Percentiles rank a stretch among this genome's conserved stretches.
phyloP scores from a whole-genome alignment of 1,284 basidiomycete species.

The Mrakiaceae sp. region DNA sequence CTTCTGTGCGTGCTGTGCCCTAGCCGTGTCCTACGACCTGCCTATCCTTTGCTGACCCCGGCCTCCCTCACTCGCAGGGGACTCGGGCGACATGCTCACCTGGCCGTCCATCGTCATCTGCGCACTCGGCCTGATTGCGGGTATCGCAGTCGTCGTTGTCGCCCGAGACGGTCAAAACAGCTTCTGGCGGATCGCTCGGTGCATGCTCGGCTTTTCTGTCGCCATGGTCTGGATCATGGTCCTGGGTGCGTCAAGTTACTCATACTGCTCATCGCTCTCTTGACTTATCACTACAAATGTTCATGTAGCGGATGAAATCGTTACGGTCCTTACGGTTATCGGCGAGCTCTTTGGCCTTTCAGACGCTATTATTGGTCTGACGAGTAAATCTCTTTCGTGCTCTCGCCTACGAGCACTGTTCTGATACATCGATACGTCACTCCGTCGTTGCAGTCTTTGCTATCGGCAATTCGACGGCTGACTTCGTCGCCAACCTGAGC shows the following conservation, averaged over 20 bases:
- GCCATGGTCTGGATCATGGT: conserved; percentile 56
- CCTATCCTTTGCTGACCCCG: too few species aligned
- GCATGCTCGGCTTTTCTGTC: conserved; percentile 77
- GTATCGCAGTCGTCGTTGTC: conserved; percentile 49
- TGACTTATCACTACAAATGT: neutral
- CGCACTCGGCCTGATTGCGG: conserved; percentile 46
- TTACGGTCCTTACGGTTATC: conserved; percentile 50
- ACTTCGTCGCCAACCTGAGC: conserved; percentile 77
- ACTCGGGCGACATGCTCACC: too few species aligned
- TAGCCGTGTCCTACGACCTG: neutral
- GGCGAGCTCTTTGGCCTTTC: conserved; percentile 87
- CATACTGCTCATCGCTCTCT: neutral
- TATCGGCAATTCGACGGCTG: conserved; percentile 88
- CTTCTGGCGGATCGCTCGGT: conserved; percentile 56
- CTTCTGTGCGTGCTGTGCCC: conserved; percentile 46
- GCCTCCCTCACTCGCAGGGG: too few species aligned
- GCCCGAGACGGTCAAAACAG: conserved; percentile 50
- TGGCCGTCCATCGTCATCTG: conserved; percentile 47
- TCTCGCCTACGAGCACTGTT: neutral
- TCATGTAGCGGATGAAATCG: conserved; percentile 73
- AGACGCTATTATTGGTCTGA: conserved; percentile 94
- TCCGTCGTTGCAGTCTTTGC: conserved; percentile 54
- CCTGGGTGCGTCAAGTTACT: neutral
- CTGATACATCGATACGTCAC: neutral
- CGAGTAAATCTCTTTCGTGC: conserved; percentile 36